Percentiles rank a stretch among this genome's conserved stretches.
Evolutionary conservation across 768 basidiomycete species (phyloP).

Genomic region (Dioszegia hungarica): DNA sequence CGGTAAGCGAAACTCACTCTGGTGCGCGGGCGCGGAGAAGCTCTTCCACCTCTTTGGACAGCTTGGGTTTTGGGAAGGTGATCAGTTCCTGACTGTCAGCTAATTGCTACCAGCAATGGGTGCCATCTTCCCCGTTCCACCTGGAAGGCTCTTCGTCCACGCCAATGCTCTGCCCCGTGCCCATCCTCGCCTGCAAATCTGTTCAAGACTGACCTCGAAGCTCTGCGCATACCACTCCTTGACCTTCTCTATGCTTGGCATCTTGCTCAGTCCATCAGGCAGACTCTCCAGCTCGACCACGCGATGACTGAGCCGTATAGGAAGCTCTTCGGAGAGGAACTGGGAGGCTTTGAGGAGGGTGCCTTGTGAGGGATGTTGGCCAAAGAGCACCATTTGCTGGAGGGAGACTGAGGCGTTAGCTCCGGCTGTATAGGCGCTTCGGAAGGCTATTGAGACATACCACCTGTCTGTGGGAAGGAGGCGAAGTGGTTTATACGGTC

Average conservation of each 20-base stretch:
- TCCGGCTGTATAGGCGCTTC: no score
- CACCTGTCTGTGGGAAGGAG: constrained; percentile 87
- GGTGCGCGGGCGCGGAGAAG: constrained; percentile 50
- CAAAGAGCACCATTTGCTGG: constrained; percentile 97
- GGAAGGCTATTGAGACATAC: no score
- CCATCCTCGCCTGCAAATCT: background rate
- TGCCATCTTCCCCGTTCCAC: no score
- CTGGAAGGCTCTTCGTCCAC: background rate
- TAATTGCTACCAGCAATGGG: background rate
- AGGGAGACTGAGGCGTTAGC: constrained; percentile 82
- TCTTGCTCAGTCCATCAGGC: constrained; percentile 81
- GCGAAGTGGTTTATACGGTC: constrained; percentile 87
- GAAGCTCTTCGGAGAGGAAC: constrained; percentile 71
- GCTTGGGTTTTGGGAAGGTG: constrained; percentile 69
- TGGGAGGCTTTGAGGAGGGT: constrained; percentile 73
- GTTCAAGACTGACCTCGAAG: constrained; percentile 68
- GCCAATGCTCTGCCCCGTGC: background rate
- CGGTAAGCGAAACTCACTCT: constrained; percentile 38
- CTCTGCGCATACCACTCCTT: constrained; percentile 99
- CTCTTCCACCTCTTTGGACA: constrained; percentile 65
- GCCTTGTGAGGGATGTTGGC: constrained; percentile 90
- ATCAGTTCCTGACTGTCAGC: constrained; percentile 68
- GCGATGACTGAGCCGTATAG: constrained; percentile 88
- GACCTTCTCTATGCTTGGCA: constrained; percentile 86
- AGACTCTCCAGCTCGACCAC: constrained; percentile 93